Evolutionary conservation across 768 basidiomycete genomes (phyloP), one percentile per base, ranked within the genome.

Genomic region (Naganishia vishniacii): DNA sequence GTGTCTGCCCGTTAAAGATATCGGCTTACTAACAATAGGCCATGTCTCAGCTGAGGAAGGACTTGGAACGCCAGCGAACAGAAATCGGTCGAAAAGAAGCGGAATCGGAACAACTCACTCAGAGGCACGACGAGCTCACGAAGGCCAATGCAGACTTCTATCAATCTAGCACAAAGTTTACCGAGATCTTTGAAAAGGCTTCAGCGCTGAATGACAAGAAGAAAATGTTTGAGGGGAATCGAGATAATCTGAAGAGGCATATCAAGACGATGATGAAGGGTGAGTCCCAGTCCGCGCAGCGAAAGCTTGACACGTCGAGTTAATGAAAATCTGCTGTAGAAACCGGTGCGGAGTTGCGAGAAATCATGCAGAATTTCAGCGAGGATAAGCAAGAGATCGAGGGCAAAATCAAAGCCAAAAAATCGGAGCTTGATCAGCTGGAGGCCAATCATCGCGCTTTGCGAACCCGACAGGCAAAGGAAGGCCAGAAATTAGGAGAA

Each of bases 131-230:
- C 28, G 79, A 79, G 16, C 79, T 88, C 20, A 85, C 85, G 42
- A 80, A 64, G 11, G 67, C 71, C 44, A 81, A 81, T 70, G 68
- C 74, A 29, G 59, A 72, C 16, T 92, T 92, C 75, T 86, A 89
- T 70, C 88, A 94, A 53, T 82, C 85, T 47, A 86, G 89, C 3
- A 85, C 84, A 23, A 87, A 87, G 72, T 95, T 97, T 74, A 83
- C 70, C 42, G 56, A 65, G 34, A 81, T 88, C 60, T 92, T 88
- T 71, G 78, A 86, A 61, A 84, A 84, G 69, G 83, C 86, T 23
- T 84, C 87, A 61, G 81, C 80, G 65, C 75, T 89, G 48, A 80
- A 85, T 60, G 81, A 84, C 65, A 83, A 82, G 70, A 86, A 86
- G 71, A 73, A 79, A n/a, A 82, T 83, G 49, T 79, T 84, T 59